Percentiles rank a stretch among this genome's conserved stretches.
Conservation (phyloP, 805 yeast species). For the Starmerella vitae region DNA sequence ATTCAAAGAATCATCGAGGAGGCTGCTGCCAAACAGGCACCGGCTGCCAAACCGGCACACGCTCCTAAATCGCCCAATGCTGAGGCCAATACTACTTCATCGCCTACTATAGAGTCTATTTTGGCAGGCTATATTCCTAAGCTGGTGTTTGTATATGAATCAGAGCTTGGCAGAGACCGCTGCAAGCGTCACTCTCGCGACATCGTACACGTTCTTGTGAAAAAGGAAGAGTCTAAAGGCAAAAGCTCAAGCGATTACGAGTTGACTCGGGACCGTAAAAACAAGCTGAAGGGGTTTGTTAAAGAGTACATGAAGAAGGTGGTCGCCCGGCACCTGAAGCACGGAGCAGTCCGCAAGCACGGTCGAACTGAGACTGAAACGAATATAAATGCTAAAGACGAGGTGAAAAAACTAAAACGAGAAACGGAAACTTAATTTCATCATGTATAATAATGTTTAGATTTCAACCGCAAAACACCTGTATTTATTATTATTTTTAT, state of each 20-base stretch:
- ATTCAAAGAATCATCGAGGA: conserved; percentile 24
- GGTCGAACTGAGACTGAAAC: no score
- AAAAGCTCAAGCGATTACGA: conserved; percentile 32
- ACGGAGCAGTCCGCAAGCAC: neutral
- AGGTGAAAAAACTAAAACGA: no score
- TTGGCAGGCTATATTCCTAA: conserved; percentile 76
- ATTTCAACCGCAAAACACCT: no score
- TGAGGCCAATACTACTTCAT: conserved; percentile 16
- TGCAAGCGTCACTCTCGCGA: conserved; percentile 70
- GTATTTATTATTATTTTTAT: no score
- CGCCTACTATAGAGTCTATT: conserved; percentile 7
- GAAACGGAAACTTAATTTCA: no score
- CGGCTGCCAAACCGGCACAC: conserved; percentile 4
- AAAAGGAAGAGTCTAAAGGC: conserved; percentile 39
- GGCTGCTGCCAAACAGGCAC: conserved; percentile 8
- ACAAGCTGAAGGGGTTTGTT: conserved; percentile 55
- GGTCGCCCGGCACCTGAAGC: conserved; percentile 10
- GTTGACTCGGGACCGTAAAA: conserved; percentile 48
- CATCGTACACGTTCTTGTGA: conserved; percentile 49
- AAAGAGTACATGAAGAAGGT: conserved; percentile 26
- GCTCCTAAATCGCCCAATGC: conserved; percentile 2
- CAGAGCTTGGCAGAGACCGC: conserved; percentile 56
- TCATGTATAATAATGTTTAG: no score
- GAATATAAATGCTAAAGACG: no score
- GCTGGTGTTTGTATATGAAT: conserved; percentile 49